phyloP scores from a whole-genome alignment of 768 basidiomycete genomes.

The Lentinus tigrinus region DNA sequence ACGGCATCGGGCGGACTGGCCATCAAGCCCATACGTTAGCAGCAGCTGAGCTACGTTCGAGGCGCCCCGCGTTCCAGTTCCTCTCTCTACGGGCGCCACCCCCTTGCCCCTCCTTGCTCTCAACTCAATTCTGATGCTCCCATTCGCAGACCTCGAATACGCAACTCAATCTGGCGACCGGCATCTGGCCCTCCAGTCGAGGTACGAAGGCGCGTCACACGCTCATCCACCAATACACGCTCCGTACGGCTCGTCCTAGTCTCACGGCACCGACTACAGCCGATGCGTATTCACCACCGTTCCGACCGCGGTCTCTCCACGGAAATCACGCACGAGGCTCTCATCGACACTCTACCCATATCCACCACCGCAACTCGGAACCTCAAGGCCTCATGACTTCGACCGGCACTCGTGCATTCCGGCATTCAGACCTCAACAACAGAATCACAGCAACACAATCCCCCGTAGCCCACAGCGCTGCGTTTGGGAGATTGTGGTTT shows the following conservation, averaged over 20 bases:
- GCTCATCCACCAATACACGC: background rate
- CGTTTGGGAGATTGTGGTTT: background rate
- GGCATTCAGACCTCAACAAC: no score
- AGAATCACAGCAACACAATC: no score
- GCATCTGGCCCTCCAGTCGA: background rate
- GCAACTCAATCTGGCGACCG: background rate
- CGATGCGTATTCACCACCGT: no score
- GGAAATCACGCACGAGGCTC: no score
- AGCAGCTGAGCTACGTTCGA: background rate
- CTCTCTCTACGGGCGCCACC: background rate
- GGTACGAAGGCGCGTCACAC: background rate
- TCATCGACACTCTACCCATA: no score
- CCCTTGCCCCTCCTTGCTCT: background rate
- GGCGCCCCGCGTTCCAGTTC: background rate
- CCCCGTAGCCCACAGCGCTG: no score
- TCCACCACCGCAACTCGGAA: no score
- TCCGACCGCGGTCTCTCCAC: no score
- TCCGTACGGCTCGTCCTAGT: no score
- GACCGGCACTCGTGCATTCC: no score
- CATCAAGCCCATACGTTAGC: background rate
- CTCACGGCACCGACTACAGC: no score
- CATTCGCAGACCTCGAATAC: background rate
- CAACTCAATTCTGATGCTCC: background rate
- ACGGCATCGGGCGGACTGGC: background rate
- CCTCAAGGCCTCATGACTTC: no score